These are phyloP conservation scores for Candolleomyces eurysporus DNA, from an alignment of 768 basidiomycete species.

Conservation along the genomic window DNA sequence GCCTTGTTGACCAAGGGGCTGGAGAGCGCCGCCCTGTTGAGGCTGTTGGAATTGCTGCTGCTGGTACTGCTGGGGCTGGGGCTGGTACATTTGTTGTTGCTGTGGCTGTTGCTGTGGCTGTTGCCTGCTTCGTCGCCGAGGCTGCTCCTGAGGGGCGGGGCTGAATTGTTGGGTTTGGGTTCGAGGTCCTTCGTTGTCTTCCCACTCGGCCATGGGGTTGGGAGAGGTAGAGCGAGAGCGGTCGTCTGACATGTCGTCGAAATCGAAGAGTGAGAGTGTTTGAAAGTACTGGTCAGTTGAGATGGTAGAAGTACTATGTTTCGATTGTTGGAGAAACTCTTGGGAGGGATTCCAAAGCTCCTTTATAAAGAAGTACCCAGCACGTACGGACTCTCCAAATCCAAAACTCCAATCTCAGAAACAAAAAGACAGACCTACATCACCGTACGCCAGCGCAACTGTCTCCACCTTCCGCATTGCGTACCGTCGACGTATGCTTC, in stretches of 20 bases:
- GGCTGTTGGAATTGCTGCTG: slow-evolving; percentile 8
- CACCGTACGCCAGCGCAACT: no score
- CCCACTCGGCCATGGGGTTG: slow-evolving; percentile 17
- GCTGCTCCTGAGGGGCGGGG: background rate
- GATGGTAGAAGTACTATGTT: background rate
- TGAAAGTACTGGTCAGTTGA: background rate
- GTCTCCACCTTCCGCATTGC: no score
- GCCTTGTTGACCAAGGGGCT: slow-evolving; percentile 1
- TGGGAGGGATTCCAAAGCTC: background rate
- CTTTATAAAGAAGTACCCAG: background rate
- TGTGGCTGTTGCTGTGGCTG: slow-evolving; percentile 12
- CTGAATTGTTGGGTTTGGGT: slow-evolving; percentile 1
- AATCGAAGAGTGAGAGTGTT: background rate
- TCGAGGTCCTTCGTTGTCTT: slow-evolving; percentile 7
- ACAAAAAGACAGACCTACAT: no score
- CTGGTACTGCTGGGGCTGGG: slow-evolving; percentile 10
- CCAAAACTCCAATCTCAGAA: background rate
- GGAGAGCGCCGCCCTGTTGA: slow-evolving; percentile 12
- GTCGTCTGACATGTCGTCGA: slow-evolving; percentile 12
- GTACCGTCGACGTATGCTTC: no score
- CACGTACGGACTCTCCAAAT: background rate
- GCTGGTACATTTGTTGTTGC: slow-evolving; percentile 10
- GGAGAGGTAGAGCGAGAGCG: slow-evolving; percentile 17
- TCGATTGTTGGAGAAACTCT: background rate
- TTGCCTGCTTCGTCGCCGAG: slow-evolving; percentile 1